phyloP scores from a whole-genome alignment of 331 rosid species.

The Spiraea crenata region DNA sequence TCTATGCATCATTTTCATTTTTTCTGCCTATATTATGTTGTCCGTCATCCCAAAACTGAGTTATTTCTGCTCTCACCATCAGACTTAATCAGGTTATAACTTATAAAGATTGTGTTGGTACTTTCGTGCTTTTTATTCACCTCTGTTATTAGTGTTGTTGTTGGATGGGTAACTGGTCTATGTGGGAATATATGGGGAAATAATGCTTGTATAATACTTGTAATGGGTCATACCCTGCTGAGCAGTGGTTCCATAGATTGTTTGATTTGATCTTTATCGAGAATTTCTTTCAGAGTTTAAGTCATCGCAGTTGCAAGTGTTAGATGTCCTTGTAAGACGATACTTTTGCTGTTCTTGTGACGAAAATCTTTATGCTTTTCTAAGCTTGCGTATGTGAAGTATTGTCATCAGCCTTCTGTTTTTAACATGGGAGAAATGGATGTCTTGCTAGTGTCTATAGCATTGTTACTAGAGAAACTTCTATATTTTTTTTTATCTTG shows the following conservation, averaged over 20 bases:
- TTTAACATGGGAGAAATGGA: neutral
- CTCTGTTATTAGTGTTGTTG: neutral
- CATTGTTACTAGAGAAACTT: too few species aligned
- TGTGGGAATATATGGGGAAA: too few species aligned
- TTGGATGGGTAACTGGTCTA: neutral
- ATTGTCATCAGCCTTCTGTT: neutral
- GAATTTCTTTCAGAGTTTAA: neutral
- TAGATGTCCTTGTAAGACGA: neutral
- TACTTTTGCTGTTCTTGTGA: neutral
- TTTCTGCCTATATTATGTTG: neutral
- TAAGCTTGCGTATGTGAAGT: neutral
- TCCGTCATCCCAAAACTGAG: neutral
- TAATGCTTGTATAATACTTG: too few species aligned
- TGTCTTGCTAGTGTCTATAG: neutral
- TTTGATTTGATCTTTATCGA: neutral
- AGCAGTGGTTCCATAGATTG: neutral
- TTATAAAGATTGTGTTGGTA: neutral
- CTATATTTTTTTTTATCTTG: too few species aligned
- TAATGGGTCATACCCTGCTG: neutral
- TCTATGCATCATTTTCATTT: too few species aligned
- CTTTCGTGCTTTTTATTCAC: neutral
- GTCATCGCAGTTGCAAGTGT: neutral
- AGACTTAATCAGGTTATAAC: neutral
- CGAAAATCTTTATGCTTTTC: neutral
- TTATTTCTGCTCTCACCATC: neutral